Base-by-base conservation (phyloP, 2,329 filamentous ascomycete genomes). In the Alternaria ethzedia region DNA sequence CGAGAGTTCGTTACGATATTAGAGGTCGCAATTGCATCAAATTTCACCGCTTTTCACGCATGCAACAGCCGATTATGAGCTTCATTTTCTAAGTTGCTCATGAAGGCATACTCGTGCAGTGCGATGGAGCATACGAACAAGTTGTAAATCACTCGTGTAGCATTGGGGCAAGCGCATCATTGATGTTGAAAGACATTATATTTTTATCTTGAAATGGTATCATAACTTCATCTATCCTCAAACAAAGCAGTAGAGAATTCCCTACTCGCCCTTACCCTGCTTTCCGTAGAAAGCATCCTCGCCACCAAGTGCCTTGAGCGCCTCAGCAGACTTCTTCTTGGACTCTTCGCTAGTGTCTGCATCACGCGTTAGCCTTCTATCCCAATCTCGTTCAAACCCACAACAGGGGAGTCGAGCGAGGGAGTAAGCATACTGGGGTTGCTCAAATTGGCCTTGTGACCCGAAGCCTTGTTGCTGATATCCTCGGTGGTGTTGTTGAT, bases 401-500 rank as follows among this genome's bases (percentile, higher is more conserved):
- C n/a, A n/a, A n/a, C n/a, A n/a, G n/a, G n/a, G n/a, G n/a, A n/a
- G n/a, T n/a, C n/a, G n/a, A n/a, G n/a, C n/a, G n/a, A n/a, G n/a
- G n/a, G n/a, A n/a, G n/a, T n/a, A n/a, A n/a, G n/a, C n/a, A n/a
- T 73, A 84, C 83, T 84, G 10, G 83, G 82, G 63, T 85, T 85
- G 59, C 79, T 78, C 17, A 85, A 66, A 64, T 85, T 85, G 3
- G 83, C 83, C 74, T 84, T 84, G 72, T 84, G 82, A 13, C 83
- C 83, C 21, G 54, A 54, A 13, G 72, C 68, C 49, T 58, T 30
- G 28, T 74, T 59, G 21, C 61, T 66, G 30, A 67, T 63, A 21
- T 73, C 72, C 54, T 74, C 70, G 8, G 60, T 46, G 9, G 66
- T 67, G 44, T 75, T 65, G 54, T 73, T 70, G 63, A 73, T 72